Conservation (phyloP, 2,329 filamentous ascomycete genomes). For the Fusarium praegraminearum region DNA sequence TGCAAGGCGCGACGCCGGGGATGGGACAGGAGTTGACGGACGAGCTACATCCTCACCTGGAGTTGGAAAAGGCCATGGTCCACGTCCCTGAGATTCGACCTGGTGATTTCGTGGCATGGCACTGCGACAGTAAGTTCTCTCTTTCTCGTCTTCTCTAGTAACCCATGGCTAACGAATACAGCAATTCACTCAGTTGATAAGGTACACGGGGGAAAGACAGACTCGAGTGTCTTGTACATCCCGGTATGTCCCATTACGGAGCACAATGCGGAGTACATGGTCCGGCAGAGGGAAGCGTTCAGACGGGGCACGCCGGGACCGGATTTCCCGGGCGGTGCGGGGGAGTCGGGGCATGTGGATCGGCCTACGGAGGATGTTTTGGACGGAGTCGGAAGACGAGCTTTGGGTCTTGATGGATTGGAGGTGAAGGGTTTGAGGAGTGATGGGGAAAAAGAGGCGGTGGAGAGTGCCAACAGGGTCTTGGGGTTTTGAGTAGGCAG, state of each 20-base stretch:
- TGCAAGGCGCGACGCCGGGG: constrained; percentile 79
- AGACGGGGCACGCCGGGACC: constrained; percentile 73
- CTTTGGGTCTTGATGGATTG: constrained; percentile 55
- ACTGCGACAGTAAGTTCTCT: constrained; percentile 72
- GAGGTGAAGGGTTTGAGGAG: constrained; percentile 40
- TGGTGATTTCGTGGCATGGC: constrained; percentile 86
- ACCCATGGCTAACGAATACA: constrained; percentile 26
- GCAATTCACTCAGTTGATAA: constrained; percentile 86
- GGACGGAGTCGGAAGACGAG: constrained; percentile 53
- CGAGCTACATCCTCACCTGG: constrained; percentile 78
- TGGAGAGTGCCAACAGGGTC: constrained; percentile 58
- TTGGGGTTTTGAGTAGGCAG: constrained; percentile 53
- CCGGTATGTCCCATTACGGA: constrained; percentile 85
- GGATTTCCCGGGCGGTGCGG: constrained; percentile 78
- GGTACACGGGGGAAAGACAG: constrained; percentile 75
- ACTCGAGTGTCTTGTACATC: constrained; percentile 91
- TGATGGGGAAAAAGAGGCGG: constrained; percentile 53
- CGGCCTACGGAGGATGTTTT: constrained; percentile 57
- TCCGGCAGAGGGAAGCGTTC: constrained; percentile 78
- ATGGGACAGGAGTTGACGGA: constrained; percentile 77
- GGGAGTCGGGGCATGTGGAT: constrained; percentile 68
- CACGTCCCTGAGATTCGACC: constrained; percentile 75
- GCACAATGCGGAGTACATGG: constrained; percentile 77
- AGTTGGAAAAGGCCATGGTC: constrained; percentile 75
- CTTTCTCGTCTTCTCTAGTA: too few relatives aligned